Percentiles rank a stretch among this genome's conserved stretches.
These are phyloP conservation scores for Boeremia exigua DNA, from an alignment of 2,329 filamentous ascomycete genomes.

Conservation along the genomic window DNA sequence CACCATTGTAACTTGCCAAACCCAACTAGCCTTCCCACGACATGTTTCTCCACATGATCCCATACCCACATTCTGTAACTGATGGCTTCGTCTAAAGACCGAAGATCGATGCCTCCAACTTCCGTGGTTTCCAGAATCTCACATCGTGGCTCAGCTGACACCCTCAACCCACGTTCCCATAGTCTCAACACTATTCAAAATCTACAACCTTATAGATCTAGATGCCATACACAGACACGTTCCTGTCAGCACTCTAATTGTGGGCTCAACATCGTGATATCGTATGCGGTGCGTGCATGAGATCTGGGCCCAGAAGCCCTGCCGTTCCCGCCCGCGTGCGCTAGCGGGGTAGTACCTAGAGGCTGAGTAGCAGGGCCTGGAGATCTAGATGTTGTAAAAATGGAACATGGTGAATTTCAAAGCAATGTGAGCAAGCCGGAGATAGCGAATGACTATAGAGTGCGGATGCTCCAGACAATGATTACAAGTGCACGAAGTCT, in stretches of 20 bases:
- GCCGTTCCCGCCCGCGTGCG: slow-evolving; percentile 17
- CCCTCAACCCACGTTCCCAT: background rate
- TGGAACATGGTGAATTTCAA: background rate
- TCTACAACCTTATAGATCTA: slow-evolving; percentile 1
- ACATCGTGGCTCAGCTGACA: background rate
- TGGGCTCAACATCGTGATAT: slow-evolving; percentile 3
- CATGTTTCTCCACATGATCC: too few relatives aligned
- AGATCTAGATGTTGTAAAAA: slow-evolving; percentile 7
- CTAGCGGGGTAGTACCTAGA: slow-evolving; percentile 12
- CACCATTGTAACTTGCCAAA: too few relatives aligned
- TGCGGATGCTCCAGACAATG: background rate
- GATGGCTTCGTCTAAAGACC: too few relatives aligned
- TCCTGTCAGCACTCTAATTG: slow-evolving; percentile 16
- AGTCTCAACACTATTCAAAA: background rate
- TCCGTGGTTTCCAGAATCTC: background rate
- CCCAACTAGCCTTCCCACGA: too few relatives aligned
- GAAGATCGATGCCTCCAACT: too few relatives aligned
- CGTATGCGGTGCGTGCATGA: slow-evolving; percentile 11
- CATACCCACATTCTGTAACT: too few relatives aligned
- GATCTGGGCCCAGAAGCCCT: slow-evolving; percentile 16
- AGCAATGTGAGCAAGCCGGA: background rate
- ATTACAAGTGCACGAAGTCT: slow-evolving; percentile 1
- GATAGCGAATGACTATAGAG: background rate
- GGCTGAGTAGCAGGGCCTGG: slow-evolving; percentile 6
- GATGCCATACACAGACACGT: slow-evolving; percentile 2